Evolutionary conservation across 2,329 filamentous ascomycete species (phyloP), one percentile per base, ranked within the genome.

Genomic region (Sarocladium oryzae): DNA sequence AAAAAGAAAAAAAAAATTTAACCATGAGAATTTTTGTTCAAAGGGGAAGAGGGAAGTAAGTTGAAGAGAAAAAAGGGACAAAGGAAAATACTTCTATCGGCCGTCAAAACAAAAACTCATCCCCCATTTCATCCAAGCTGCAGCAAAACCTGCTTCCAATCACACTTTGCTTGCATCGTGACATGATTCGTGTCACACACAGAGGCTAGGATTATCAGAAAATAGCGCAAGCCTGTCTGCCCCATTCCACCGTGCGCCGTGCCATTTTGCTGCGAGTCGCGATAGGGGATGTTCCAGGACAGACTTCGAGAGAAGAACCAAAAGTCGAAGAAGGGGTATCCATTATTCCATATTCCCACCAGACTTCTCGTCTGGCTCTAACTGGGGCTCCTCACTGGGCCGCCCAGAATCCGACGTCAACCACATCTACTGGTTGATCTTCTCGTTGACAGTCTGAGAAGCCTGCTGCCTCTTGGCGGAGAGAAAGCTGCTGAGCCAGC

Each of bases 401-500:
- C 40, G 40, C 40, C 40, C 40, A 43, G 40, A 11, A 26, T 43
- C 15, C 10, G 43, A 26, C 13, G 28, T 49, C 46, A 26, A 37
- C 46, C 46, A 36, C 43, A 49, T 59, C 57, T 69, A 73, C 69
- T 72, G 69, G 65, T 70, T 70, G 55, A 66, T 60, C 65, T 74
- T 74, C 53, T 86, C 79, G 55, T 76, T 76, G 53, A 71, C 64
- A 16, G 70, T 64, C 52, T 80, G 74, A 66, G 82, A 78, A 38
- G 73, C 73, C 59, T 85, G 76, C 23, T 76, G 71, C 71, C 86
- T 87, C 73, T 84, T 82, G 57, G 72, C 68, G 54, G 76, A 72
- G 46, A 89, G 62, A 58, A 81, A 76, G 50, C 71, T 71, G 63
- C 77, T 77, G 56, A 86, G 61, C 75, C 79, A 86, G 51, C 70